phyloP scores from a whole-genome alignment of 2,329 filamentous ascomycete genomes.

The Claviceps fusiformis region DNA sequence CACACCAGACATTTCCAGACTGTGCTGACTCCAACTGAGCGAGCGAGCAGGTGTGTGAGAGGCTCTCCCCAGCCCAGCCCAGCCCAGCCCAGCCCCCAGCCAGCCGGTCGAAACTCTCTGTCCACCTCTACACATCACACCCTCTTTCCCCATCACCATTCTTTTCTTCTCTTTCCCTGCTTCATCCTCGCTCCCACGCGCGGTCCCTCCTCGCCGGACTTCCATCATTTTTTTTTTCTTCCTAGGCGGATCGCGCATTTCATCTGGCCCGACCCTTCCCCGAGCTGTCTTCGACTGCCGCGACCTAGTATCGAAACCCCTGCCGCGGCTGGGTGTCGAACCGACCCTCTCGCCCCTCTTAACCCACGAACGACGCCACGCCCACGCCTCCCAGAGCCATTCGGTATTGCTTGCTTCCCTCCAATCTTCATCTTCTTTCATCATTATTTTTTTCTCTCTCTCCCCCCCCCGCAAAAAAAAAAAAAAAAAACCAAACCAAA shows the following conservation, averaged over 20 bases:
- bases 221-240: background rate
- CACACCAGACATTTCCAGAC: background rate
- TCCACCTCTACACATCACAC: slow-evolving; percentile 6
- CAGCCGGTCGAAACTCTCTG: slow-evolving; percentile 7
- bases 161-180: background rate
- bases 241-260: slow-evolving; percentile 5
- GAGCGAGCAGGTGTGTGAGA: background rate
- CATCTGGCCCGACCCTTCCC: background rate
- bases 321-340: slow-evolving; percentile 6
- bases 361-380: slow-evolving; percentile 12
- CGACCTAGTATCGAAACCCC: slow-evolving; percentile 5
- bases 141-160: slow-evolving; percentile 6
- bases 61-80: slow-evolving; percentile 8
- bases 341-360: slow-evolving; percentile 10
- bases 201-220: background rate
- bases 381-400: slow-evolving; percentile 19
- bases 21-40: background rate
- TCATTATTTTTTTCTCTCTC: background rate
- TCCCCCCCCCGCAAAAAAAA: background rate
- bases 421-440: no score
- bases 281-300: slow-evolving; percentile 5
- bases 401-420: slow-evolving; percentile 9
- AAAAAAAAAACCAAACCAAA: no score
- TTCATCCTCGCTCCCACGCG: slow-evolving; percentile 1
- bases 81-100: background rate